Conservation (phyloP, 129 eudicot genomes). For the Pittosporum tobira region DNA sequence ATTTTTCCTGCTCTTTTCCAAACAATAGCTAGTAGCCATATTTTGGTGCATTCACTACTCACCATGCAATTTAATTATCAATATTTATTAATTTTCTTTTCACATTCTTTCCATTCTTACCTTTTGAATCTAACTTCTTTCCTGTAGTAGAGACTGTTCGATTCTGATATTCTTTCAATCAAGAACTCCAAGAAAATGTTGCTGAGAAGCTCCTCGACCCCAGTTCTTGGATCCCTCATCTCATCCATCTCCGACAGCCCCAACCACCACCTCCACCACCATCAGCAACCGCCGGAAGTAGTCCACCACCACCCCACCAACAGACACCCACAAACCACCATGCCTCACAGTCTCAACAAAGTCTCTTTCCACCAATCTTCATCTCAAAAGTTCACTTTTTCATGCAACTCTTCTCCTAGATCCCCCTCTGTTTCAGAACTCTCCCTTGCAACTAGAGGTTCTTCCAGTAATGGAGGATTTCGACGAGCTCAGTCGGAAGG, state of each 20-base stretch:
- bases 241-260: constrained; percentile 51
- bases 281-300: constrained; percentile 30
- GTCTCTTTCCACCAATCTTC: constrained; percentile 25
- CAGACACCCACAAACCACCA: constrained; percentile 21
- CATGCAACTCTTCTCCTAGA: constrained; percentile 37
- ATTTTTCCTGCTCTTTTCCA: too few relatives aligned
- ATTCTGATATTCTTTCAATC: too few relatives aligned
- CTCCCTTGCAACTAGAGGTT: not conserved
- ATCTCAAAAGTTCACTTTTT: constrained; percentile 27
- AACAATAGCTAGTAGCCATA: too few relatives aligned
- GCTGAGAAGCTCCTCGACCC: constrained; percentile 82
- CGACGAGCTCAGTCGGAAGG: constrained; percentile 70
- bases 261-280: constrained; percentile 35
- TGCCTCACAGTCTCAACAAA: constrained; percentile 23
- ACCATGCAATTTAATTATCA: too few relatives aligned
- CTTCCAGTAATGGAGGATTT: constrained; percentile 7
- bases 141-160: too few relatives aligned
- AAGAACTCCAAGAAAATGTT: constrained; percentile 43
- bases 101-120: too few relatives aligned
- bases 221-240: constrained; percentile 67
- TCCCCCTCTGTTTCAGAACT: constrained; percentile 29
- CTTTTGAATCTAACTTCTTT: too few relatives aligned
- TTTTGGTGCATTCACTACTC: too few relatives aligned
- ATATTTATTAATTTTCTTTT: too few relatives aligned
- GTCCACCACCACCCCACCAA: constrained; percentile 13